phyloP scores from a whole-genome alignment of 164 flowering plant species.

The Macadamia tetraphylla region DNA sequence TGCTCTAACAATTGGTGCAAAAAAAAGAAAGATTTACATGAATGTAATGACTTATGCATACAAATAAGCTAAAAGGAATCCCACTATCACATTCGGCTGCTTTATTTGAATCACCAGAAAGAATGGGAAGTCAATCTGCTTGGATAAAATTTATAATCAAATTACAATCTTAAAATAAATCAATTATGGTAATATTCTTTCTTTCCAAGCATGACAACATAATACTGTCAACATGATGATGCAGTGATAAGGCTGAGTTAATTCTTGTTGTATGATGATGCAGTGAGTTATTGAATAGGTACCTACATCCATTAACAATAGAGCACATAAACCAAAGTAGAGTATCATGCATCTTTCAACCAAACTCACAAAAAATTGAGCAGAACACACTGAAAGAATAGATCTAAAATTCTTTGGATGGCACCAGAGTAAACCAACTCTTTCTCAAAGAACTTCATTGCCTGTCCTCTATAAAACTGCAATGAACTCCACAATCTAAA shows the following conservation, averaged over 20 bases:
- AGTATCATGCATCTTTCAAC: too few species aligned
- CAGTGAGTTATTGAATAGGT: slow-evolving; percentile 85
- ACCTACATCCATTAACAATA: slow-evolving; percentile 49
- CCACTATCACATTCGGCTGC: slow-evolving; percentile 28
- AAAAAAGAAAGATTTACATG: too few species aligned
- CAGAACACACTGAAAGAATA: slow-evolving; percentile 75
- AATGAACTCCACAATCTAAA: too few species aligned
- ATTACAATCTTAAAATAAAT: slow-evolving; percentile 71
- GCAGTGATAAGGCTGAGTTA: too few species aligned
- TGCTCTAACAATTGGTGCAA: too few species aligned
- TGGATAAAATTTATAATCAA: slow-evolving; percentile 59
- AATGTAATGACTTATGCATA: too few species aligned
- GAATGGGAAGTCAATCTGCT: too few species aligned
- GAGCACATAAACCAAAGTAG: not conserved
- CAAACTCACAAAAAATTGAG: not conserved
- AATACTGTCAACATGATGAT: slow-evolving; percentile 91
- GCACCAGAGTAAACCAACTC: too few species aligned
- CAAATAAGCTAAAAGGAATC: too few species aligned
- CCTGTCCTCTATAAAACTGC: too few species aligned
- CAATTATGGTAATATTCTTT: slow-evolving; percentile 40
- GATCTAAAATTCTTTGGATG: slow-evolving; percentile 57
- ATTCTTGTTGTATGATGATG: too few species aligned
- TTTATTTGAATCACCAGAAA: slow-evolving; percentile 44
- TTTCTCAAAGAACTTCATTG: too few species aligned
- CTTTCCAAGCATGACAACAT: slow-evolving; percentile 83